Evolutionary conservation across 164 flowering plant genomes (phyloP).

Genomic region (Stephania yunnanensis): DNA sequence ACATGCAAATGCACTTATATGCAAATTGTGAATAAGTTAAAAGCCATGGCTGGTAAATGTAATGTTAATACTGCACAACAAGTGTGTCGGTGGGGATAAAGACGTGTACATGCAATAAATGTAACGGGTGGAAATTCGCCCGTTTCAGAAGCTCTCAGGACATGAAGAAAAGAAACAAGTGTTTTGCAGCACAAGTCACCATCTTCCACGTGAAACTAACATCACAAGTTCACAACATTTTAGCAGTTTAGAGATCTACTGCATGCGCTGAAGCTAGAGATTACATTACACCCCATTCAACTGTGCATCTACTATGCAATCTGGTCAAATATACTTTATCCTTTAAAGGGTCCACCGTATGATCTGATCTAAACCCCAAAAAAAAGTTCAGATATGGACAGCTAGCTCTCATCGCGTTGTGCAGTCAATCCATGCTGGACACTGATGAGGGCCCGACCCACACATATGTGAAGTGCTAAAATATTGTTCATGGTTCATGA

Average conservation of each 20-base stretch:
- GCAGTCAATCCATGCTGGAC: neutral
- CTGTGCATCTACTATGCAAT: neutral
- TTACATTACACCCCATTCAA: neutral
- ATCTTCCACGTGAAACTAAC: neutral
- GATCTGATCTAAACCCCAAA: neutral
- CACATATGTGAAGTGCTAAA: neutral
- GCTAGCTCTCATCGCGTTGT: neutral
- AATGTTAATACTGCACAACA: neutral
- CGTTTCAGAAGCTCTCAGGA: neutral
- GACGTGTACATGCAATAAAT: conserved; percentile 3
- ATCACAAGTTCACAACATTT: neutral
- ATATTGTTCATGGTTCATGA: too few relatives aligned
- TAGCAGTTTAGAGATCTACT: neutral
- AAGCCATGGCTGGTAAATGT: neutral
- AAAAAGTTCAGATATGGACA: neutral
- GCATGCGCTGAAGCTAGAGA: neutral
- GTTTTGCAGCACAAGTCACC: neutral
- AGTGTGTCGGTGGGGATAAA: neutral
- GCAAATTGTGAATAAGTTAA: conserved; percentile 2
- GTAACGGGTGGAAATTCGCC: conserved; percentile 9
- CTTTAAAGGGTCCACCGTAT: neutral
- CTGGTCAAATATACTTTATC: neutral
- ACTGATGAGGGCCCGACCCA: neutral
- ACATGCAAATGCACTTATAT: neutral
- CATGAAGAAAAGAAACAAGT: neutral